phyloP scores from a whole-genome alignment of 768 basidiomycete species.

The Macrolepiota albuminosa region DNA sequence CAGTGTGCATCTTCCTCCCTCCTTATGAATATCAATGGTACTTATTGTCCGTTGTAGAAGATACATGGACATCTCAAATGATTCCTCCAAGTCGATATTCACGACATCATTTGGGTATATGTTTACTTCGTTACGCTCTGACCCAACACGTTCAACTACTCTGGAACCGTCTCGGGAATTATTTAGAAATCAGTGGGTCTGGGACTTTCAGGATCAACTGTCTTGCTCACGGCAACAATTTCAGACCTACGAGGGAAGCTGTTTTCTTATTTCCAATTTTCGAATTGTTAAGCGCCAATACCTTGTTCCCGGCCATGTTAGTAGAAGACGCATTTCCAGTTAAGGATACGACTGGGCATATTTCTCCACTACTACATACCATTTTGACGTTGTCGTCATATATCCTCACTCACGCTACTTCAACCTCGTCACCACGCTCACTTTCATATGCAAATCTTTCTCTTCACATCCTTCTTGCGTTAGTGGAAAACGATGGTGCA shows the following conservation, averaged over 20 bases:
- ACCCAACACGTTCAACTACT: constrained; percentile 45
- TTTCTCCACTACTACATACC: constrained; percentile 37
- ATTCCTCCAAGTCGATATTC: constrained; percentile 43
- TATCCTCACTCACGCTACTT: constrained; percentile 62
- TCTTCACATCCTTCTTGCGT: constrained; percentile 46
- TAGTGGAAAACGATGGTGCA: constrained; percentile 45
- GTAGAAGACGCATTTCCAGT: constrained; percentile 28
- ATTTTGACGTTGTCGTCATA: constrained; percentile 60
- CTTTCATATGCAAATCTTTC: constrained; percentile 58
- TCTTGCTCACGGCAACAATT: neutral
- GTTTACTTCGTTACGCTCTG: constrained; percentile 47
- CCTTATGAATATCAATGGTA: neutral
- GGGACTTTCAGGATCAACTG: neutral
- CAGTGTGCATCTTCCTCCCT: constrained; percentile 32
- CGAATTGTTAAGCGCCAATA: constrained; percentile 53
- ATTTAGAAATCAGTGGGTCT: constrained; percentile 52
- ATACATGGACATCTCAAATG: constrained; percentile 53
- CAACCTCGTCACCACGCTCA: constrained; percentile 51
- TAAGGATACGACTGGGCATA: constrained; percentile 14
- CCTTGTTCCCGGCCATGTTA: constrained; percentile 43
- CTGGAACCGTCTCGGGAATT: constrained; percentile 45
- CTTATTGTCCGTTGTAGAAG: constrained; percentile 29
- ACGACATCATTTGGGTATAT: constrained; percentile 47
- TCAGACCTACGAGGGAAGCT: constrained; percentile 60
- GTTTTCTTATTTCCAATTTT: constrained; percentile 56